Evolutionary conservation across 805 yeast genomes (phyloP), one percentile per base, ranked within the genome.

Genomic region (Candida berthetii): DNA sequence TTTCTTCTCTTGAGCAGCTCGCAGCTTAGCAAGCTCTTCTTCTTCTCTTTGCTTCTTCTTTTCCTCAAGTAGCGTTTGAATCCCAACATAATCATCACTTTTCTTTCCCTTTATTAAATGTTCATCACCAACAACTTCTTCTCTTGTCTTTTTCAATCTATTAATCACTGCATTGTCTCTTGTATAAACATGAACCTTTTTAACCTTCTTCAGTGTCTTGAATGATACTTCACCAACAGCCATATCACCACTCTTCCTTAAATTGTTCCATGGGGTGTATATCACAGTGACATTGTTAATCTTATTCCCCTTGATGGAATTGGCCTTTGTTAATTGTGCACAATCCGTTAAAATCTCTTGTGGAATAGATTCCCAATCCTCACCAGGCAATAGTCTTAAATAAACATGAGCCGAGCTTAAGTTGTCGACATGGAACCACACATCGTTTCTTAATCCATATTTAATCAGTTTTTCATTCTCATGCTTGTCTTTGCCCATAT

Each of bases 401-500:
- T 86, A 86, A 9, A 86, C 71, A 56, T 86, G 95, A 0, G 90
- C 93, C 35, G 88, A 80, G 4, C 88, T 80, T 37, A 78, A 66
- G 48, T 80, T 82, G 49, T 83, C 90, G 7, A 82, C 88, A 58
- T 85, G 95, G 54, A 86, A 85, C 91, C 95, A 85, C 4, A 83
- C 64, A 55, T 84, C 81, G 43, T 74, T 74, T 20, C 78, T 79
- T 46, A 74, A 72, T 1, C 90, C 85, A 50, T 76, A 72, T 54
- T 77, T 78, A 42, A 85, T 74, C 40, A 80, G 57, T 19, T 64
- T 60, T 49, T 77, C 83, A 49, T 79, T 85, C 61, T 86, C 95
- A 40, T 70, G 67, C 58, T 83, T 84, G 57, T 86, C 85, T 52
- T 73, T 78, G 3, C 95, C 95, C 80, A 82, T 79, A 50, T 78